Evolutionary conservation across 2,329 filamentous ascomycete genomes (phyloP), one percentile per base, ranked within the genome.

Genomic region (Ophiostoma himal-ulmi): DNA sequence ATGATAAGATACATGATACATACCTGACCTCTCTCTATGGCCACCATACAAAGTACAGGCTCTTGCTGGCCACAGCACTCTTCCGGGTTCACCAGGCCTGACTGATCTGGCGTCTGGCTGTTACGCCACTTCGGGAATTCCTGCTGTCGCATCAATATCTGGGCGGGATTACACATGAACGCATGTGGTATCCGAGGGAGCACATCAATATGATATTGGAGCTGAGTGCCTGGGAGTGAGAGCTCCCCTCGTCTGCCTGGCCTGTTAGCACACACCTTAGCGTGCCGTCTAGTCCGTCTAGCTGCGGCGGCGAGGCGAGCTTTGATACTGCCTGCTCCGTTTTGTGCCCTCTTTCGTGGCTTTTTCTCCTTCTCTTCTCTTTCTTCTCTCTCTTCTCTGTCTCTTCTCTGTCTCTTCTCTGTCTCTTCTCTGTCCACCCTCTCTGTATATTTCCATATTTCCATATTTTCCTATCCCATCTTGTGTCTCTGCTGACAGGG

Each of bases 71-170:
- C 34, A 39, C 34, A 65, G 62, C 62, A 65, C 62, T 22, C 62
- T 14, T 65, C 36, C 62, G 62, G 34, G 41, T 36, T 39, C 62
- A 13, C 36, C 62, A 65, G 34, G 60, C 60, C n/a, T 22, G 34
- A 34, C n/a, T 22, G 34, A 34, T 10, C 57, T 34, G 44, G 52
- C 8, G 52, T 13, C 60, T 64, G 20, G 62, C 62, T 22, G 36
- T 39, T 65, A 65, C 62, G 62, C 62, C 62, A 65, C 62, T 65
- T 65, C 36, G 36, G 62, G 62, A 36, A 65, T 36, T 39, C 62
- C 62, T 39, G 62, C 1, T 39, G 62, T 65, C 62, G 62, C 62
- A 65, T 65, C 62, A 65, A 65, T 65, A 65, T 65, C 62, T 41
- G 62, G 57, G 60, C 60, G 60, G 60, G 30, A 64, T 64, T 64